A percentile compares a stretch with the other conserved stretches of the same genome.
Conservation (phyloP, 768 basidiomycete species). For the Leccinum subgranulosum region DNA sequence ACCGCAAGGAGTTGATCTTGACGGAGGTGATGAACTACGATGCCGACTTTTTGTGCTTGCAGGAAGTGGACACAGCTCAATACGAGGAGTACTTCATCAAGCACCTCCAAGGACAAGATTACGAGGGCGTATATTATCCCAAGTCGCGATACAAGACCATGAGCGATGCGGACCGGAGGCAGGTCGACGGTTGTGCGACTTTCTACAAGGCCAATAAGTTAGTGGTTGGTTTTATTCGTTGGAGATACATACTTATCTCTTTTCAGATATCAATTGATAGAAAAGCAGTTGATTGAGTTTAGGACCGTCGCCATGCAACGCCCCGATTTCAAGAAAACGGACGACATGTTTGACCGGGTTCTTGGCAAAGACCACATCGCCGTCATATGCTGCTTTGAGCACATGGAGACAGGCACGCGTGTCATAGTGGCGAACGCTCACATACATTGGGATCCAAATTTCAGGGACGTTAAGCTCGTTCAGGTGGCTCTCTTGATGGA, state of each 20-base stretch:
- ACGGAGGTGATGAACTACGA: conserved; percentile 78
- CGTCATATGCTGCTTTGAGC: conserved; percentile 82
- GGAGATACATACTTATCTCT: conserved; percentile 2
- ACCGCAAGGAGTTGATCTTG: conserved; percentile 84
- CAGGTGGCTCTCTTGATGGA: conserved; percentile 92
- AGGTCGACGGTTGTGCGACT: conserved; percentile 94
- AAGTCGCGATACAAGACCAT: conserved; percentile 94
- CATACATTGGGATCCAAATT: conserved; percentile 90
- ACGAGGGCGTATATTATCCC: conserved; percentile 89
- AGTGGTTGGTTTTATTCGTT: conserved; percentile 32
- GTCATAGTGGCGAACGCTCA: conserved; percentile 89
- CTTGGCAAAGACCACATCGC: conserved; percentile 94
- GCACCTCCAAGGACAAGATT: conserved; percentile 68
- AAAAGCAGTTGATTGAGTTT: conserved; percentile 93
- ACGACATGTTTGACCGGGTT: conserved; percentile 99
- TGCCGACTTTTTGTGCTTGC: conserved; percentile 89
- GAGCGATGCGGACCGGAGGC: conserved; percentile 77
- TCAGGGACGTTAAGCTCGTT: conserved; percentile 95
- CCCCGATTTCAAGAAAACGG: conserved; percentile 92
- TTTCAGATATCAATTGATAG: conserved; percentile 83
- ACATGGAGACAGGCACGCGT: conserved; percentile 80
- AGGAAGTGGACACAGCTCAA: conserved; percentile 91
- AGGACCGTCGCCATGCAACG: conserved; percentile 89
- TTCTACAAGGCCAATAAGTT: conserved; percentile 91
- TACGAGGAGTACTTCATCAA: conserved; percentile 90